A percentile compares a stretch with the other conserved stretches of the same genome.
Evolutionary conservation across 169 alveolate species (phyloP).

Genomic region (Nephromyces sp.): DNA sequence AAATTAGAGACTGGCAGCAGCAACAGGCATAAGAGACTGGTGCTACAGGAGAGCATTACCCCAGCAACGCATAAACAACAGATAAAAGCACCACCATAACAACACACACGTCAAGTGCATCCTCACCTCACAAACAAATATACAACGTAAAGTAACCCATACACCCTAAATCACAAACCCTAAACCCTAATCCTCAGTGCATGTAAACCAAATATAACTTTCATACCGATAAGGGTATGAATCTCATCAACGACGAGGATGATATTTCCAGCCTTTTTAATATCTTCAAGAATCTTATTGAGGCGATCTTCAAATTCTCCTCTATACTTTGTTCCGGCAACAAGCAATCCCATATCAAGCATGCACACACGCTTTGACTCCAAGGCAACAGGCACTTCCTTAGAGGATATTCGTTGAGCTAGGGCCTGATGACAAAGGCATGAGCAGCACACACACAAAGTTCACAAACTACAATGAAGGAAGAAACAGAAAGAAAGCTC

Average conservation of each 20-base stretch:
- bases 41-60: too few species aligned
- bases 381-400: constrained; percentile 37
- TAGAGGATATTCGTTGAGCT: constrained; percentile 34
- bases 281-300: constrained; percentile 63
- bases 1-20: background rate
- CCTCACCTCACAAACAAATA: too few species aligned
- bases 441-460: background rate
- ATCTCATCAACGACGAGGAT: constrained; percentile 67
- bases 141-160: too few species aligned
- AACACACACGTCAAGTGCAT: too few species aligned
- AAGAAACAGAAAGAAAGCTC: background rate
- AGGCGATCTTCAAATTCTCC: constrained; percentile 61
- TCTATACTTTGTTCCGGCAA: constrained; percentile 75
- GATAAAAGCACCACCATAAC: too few species aligned
- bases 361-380: constrained; percentile 26
- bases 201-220: too few species aligned
- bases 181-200: too few species aligned
- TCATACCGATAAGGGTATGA: constrained; percentile 65
- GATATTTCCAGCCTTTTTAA: constrained; percentile 6
- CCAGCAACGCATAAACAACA: too few species aligned
- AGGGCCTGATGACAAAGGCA: constrained; percentile 38
- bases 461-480: background rate
- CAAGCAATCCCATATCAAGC: constrained; percentile 38
- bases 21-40: background rate
- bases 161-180: too few species aligned